These are phyloP conservation scores for Penicillium samsonianum DNA, from an alignment of 495 filamentous ascomycete genomes.

Conservation along the genomic window DNA sequence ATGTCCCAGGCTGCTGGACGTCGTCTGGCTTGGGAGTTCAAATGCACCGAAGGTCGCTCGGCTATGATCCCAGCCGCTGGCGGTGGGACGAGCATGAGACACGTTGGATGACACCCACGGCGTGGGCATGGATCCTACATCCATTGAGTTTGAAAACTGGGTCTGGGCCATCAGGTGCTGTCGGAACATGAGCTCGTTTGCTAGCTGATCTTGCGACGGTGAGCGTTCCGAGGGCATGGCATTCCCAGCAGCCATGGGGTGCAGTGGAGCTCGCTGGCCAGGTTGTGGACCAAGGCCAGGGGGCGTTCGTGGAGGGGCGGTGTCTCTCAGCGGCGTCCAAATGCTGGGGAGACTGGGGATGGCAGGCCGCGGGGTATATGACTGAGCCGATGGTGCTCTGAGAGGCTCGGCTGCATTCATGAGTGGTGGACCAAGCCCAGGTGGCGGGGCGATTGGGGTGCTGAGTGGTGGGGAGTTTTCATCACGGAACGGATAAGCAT, in stretches of 20 bases:
- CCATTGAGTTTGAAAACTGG: conserved; percentile 28
- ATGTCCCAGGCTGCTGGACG: conserved; percentile 32
- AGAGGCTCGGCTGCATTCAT: conserved; percentile 26
- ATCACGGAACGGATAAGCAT: conserved; percentile 28
- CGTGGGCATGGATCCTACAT: conserved; percentile 28
- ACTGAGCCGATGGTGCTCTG: conserved; percentile 33
- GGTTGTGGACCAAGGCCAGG: conserved; percentile 37
- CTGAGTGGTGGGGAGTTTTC: conserved; percentile 25
- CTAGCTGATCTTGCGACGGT: conserved; percentile 30
- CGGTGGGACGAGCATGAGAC: conserved; percentile 19
- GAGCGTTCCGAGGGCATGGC: conserved; percentile 23
- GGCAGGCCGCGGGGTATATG: conserved; percentile 37
- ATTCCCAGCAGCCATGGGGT: conserved; percentile 19
- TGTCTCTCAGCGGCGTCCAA: conserved; percentile 42
- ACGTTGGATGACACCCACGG: conserved; percentile 31
- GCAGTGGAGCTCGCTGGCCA: conserved; percentile 27
- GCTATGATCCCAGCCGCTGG: conserved; percentile 31
- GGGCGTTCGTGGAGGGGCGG: conserved; percentile 37
- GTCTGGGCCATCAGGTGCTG: conserved; percentile 33
- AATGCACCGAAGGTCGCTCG: conserved; percentile 24
- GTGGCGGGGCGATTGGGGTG: conserved; percentile 38
- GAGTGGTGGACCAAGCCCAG: conserved; percentile 39
- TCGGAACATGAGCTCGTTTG: conserved; percentile 33
- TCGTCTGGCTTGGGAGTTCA: conserved; percentile 33
- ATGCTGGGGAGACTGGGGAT: conserved; percentile 49